Conservation (phyloP, 176 grass and related monocot genomes). For the Secale cereale region DNA sequence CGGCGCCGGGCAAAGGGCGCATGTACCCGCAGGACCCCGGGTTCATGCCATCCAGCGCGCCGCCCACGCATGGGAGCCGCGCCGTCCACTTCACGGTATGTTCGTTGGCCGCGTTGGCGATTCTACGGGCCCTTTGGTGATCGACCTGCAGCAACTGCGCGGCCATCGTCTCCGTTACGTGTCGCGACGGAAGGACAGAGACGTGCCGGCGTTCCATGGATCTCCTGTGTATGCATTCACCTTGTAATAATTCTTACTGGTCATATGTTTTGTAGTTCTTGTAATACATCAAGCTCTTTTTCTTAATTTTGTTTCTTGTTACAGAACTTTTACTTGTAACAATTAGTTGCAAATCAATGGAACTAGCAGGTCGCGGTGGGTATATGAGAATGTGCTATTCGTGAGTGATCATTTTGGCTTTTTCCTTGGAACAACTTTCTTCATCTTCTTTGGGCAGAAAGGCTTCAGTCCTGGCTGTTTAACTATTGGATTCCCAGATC, state of each 20-base stretch:
- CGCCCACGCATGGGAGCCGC: background rate
- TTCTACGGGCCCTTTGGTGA: constrained; percentile 18
- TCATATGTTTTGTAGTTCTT: constrained; percentile 1
- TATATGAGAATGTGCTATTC: background rate
- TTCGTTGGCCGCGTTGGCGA: constrained; percentile 11
- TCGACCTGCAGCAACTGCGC: background rate
- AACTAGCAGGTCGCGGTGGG: background rate
- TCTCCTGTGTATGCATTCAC: constrained; percentile 9
- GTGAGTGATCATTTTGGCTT: background rate
- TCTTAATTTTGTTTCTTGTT: background rate
- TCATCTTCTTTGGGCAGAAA: background rate
- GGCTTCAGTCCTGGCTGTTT: background rate
- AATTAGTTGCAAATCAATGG: constrained; percentile 20
- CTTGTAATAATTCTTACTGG: constrained; percentile 4
- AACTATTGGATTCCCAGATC: background rate
- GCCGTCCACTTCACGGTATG: background rate
- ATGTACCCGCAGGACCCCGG: constrained; percentile 55
- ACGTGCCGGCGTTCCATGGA: background rate
- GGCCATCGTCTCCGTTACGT: background rate
- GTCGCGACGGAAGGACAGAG: background rate
- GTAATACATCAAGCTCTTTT: background rate
- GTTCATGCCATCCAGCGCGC: constrained; percentile 44
- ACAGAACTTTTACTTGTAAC: constrained; percentile 33
- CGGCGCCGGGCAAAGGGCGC: constrained; percentile 29
- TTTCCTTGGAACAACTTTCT: background rate